phyloP scores from a whole-genome alignment of 169 alveolate genomes.

The Babesia caballi region DNA sequence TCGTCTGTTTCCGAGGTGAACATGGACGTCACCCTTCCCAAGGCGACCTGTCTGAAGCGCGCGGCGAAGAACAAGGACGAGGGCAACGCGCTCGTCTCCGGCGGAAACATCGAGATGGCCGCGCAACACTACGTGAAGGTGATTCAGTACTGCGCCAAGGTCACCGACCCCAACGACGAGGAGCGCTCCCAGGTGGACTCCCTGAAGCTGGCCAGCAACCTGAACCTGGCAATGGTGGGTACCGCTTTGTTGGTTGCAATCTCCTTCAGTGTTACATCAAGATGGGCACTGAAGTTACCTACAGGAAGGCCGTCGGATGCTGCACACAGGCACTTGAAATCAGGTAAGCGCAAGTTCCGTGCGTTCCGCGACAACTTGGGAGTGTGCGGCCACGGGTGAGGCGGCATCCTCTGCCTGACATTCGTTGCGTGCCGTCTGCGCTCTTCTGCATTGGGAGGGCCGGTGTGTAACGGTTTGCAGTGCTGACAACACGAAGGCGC shows the following conservation, averaged over 20 bases:
- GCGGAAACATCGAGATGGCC: slow-evolving; percentile 60
- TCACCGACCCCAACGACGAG: slow-evolving; percentile 36
- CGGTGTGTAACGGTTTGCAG: neutral
- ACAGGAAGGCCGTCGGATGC: slow-evolving; percentile 41
- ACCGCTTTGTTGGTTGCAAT: neutral
- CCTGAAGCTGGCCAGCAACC: slow-evolving; percentile 42
- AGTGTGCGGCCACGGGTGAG: too few species aligned
- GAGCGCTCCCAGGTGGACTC: slow-evolving; percentile 21
- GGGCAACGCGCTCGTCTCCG: slow-evolving; percentile 49
- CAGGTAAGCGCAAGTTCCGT: too few species aligned
- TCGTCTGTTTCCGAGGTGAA: slow-evolving; percentile 17
- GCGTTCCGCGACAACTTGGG: too few species aligned
- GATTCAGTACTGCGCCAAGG: slow-evolving; percentile 55
- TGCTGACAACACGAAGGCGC: slow-evolving; percentile 46
- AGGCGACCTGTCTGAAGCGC: slow-evolving; percentile 47
- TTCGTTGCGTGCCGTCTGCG: too few species aligned
- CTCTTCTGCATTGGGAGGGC: too few species aligned
- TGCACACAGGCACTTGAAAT: slow-evolving; percentile 38
- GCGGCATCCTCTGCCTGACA: too few species aligned
- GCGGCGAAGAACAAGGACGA: slow-evolving; percentile 62
- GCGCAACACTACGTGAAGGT: slow-evolving; percentile 61
- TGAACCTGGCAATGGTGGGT: slow-evolving; percentile 61
- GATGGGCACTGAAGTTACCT: slow-evolving; percentile 23
- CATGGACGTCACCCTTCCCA: slow-evolving; percentile 61
- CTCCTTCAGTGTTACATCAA: slow-evolving; percentile 44